These are phyloP conservation scores for Mycena indigotica DNA, from an alignment of 768 basidiomycete genomes.

Conservation along the genomic window DNA sequence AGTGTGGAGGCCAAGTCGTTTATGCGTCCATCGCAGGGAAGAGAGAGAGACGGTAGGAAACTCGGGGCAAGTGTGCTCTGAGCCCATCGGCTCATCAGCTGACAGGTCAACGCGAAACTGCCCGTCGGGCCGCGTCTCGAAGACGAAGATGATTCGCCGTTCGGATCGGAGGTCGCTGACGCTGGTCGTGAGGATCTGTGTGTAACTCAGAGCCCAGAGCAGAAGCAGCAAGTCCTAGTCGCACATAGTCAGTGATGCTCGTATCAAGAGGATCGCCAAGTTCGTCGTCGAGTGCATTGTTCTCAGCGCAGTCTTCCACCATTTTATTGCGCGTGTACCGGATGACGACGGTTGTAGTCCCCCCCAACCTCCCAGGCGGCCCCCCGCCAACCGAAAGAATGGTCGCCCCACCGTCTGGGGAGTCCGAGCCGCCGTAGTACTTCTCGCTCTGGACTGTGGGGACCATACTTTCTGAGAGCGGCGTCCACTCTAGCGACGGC, in stretches of 20 bases:
- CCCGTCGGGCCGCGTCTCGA: background rate
- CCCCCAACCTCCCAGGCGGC: too few relatives aligned
- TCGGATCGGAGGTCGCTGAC: background rate
- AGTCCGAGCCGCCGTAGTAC: too few relatives aligned
- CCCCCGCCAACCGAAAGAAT: too few relatives aligned
- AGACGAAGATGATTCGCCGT: background rate
- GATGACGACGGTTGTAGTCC: background rate
- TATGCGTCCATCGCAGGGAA: background rate
- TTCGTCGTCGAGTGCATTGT: background rate
- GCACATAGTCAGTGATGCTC: background rate
- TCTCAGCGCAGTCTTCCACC: background rate
- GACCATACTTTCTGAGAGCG: too few relatives aligned
- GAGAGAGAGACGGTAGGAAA: background rate
- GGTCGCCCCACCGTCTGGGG: too few relatives aligned
- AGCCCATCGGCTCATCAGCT: background rate
- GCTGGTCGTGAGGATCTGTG: background rate
- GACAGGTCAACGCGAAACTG: background rate
- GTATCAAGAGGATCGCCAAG: background rate
- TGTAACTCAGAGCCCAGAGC: background rate
- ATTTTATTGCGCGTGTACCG: background rate
- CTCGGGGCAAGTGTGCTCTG: background rate
- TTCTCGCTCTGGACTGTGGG: too few relatives aligned
- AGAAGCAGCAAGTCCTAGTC: background rate
- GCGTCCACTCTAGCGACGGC: too few relatives aligned
- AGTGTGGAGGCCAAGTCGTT: background rate